A percentile compares a stretch with the other conserved stretches of the same genome.
Conservation (phyloP, 306 rosid species). For the Fragaria iinumae region DNA sequence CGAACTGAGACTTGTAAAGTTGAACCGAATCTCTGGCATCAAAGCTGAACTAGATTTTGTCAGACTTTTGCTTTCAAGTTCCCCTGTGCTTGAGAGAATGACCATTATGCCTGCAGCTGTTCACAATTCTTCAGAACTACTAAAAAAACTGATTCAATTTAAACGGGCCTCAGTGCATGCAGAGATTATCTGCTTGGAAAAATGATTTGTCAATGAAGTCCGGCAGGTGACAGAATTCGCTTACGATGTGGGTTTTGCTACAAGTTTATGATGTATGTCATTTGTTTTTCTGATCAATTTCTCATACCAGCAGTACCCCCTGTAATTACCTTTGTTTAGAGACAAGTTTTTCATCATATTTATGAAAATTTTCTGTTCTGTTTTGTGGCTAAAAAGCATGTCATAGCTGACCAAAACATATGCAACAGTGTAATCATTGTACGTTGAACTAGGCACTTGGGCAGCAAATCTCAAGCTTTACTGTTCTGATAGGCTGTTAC, state of each 20-base stretch:
- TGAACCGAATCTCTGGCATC: conserved; percentile 36
- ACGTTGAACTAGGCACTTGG: neutral
- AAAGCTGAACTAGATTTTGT: conserved; percentile 51
- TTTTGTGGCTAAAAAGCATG: neutral
- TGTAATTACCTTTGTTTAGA: neutral
- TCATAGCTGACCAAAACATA: neutral
- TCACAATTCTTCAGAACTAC: conserved; percentile 25
- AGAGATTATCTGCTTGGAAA: conserved; percentile 42
- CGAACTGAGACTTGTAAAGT: conserved; percentile 41
- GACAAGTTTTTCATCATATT: neutral
- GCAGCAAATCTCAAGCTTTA: neutral
- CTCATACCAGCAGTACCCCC: neutral
- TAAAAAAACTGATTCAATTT: conserved; percentile 41
- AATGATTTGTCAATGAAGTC: conserved; percentile 14
- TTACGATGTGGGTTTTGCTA: neutral
- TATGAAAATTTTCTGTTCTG: neutral
- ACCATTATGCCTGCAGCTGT: conserved; percentile 33
- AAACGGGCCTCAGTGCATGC: conserved; percentile 47
- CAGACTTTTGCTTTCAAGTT: conserved; percentile 39
- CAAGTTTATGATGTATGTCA: neutral
- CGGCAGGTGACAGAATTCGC: neutral
- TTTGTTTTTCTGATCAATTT: neutral
- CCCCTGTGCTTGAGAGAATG: conserved; percentile 54
- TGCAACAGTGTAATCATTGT: neutral
- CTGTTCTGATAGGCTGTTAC: neutral